Evolutionary conservation across 352 stramenopile species (phyloP), one percentile per base, ranked within the genome.

Genomic region (Globisporangium sylvaticum): DNA sequence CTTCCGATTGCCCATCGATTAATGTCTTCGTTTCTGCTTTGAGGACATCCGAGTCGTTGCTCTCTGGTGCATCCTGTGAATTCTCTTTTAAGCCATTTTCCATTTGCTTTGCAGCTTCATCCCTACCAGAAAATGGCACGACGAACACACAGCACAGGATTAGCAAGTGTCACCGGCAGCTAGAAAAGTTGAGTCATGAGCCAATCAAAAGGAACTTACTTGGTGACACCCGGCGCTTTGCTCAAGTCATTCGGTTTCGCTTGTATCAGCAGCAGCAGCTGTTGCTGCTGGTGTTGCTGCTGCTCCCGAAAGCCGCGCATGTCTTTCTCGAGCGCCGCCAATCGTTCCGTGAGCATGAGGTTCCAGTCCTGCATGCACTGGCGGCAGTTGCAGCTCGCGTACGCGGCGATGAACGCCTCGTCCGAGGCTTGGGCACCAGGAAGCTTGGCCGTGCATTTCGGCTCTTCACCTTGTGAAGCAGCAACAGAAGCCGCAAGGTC

Each of bases 361-460:
- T 66, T 72, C 50, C 71, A 74, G 52, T 69, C 34, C 18, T 62
- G 34, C 34, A 74, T 59, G 55, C 71, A 77, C 57, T 52, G 46
- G 6, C 37, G 64, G 31, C 67, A 77, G 22, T 54, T 52, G 37
- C 71, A 77, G 3, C 32, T 44, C 7, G 69, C 32, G 48, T 69
- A 77, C 39, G 64, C 64, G 7, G 59, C 44, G 20, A 68, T 15
- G 58, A 65, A 63, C 25, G 64, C 50, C 14, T 39, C 32, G 60
- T 64, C 10, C 56, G 68, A 6, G n/a, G 57, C 65, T 66, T 48
- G 46, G 66, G 68, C 15, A 20, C 9, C 34, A 39, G 53, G 42
- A 29, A 64, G 20, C 37, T 66, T 42, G 22, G 56, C 62, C 3
- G 31, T 9, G 29, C 63, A 62, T 29, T 20, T 59, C 18, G 37